Evolutionary conservation across 139 green algal species (phyloP).

Genomic region (Gonium pectorale): DNA sequence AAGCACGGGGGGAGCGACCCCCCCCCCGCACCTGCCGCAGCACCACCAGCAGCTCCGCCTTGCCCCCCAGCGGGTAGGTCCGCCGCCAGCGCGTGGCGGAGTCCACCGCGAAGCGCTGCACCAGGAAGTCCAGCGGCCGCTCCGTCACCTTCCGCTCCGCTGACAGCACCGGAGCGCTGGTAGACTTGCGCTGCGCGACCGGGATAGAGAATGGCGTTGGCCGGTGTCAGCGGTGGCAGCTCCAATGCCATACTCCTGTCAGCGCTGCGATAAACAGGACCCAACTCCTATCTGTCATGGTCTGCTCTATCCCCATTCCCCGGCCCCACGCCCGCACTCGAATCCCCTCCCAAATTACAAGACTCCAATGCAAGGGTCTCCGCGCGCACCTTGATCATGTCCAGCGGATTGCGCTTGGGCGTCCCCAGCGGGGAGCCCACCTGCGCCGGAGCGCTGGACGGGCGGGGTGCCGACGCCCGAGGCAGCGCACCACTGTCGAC

Average conservation of each 20-base stretch:
- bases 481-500: background rate
- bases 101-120: slow-evolving; percentile 70
- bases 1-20: background rate
- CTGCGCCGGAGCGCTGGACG: slow-evolving; percentile 13
- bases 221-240: no score
- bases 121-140: slow-evolving; percentile 75
- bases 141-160: slow-evolving; percentile 48
- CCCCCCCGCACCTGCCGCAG: slow-evolving; percentile 62
- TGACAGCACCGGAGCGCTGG: slow-evolving; percentile 60
- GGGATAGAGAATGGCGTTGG: background rate
- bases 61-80: slow-evolving; percentile 73
- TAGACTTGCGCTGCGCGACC: background rate
- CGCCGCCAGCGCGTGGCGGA: slow-evolving; percentile 65
- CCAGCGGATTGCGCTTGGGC: slow-evolving; percentile 72
- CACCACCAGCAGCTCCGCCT: slow-evolving; percentile 82
- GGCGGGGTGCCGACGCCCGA: background rate
- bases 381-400: slow-evolving; percentile 77
- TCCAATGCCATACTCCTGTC: no score
- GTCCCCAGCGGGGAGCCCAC: slow-evolving; percentile 72
- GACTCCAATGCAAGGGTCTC: no score
- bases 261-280: no score
- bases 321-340: no score
- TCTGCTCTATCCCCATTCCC: no score
- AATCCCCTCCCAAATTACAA: no score
- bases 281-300: no score